Percentiles rank a stretch among this genome's conserved stretches.
These are phyloP conservation scores for Nicotiana tomentosiformis DNA, from an alignment of 257 asterid genomes.

Conservation along the genomic window DNA sequence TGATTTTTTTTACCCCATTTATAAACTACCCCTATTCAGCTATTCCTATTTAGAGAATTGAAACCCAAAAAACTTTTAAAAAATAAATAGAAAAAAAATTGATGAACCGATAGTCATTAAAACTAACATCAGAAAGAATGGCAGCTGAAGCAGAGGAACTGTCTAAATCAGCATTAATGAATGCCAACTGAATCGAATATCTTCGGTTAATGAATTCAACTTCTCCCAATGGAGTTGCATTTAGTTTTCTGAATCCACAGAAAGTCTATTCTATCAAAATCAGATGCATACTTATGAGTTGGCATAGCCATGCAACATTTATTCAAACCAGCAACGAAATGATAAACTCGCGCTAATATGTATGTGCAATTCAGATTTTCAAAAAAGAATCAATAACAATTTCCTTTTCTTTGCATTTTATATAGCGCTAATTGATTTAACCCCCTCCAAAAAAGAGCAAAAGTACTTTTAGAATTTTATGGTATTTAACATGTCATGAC, in stretches of 20 bases:
- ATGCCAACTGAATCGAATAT: neutral
- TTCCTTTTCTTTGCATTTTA: no score
- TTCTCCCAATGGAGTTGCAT: neutral
- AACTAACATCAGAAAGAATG: neutral
- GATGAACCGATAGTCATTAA: neutral
- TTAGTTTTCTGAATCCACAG: slow-evolving; percentile 5
- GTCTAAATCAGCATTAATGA: slow-evolving; percentile 21
- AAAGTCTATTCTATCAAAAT: neutral
- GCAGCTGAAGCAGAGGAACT: slow-evolving; percentile 3
- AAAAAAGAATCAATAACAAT: no score
- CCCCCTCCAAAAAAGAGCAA: no score
- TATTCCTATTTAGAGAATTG: no score
- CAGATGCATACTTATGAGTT: neutral
- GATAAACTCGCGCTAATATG: neutral
- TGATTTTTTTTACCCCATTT: neutral
- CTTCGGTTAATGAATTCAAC: no score
- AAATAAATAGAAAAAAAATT: no score
- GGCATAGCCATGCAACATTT: slow-evolving; percentile 11
- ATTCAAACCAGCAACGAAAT: neutral
- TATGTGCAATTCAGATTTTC: no score
- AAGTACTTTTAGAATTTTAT: no score
- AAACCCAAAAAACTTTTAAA: neutral
- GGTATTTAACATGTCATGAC: no score
- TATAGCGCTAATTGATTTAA: no score
- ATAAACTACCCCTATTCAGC: no score